A percentile compares a stretch with the other conserved stretches of the same genome.
Conservation (phyloP, 2,329 filamentous ascomycete genomes). For the Apiospora hydei region DNA sequence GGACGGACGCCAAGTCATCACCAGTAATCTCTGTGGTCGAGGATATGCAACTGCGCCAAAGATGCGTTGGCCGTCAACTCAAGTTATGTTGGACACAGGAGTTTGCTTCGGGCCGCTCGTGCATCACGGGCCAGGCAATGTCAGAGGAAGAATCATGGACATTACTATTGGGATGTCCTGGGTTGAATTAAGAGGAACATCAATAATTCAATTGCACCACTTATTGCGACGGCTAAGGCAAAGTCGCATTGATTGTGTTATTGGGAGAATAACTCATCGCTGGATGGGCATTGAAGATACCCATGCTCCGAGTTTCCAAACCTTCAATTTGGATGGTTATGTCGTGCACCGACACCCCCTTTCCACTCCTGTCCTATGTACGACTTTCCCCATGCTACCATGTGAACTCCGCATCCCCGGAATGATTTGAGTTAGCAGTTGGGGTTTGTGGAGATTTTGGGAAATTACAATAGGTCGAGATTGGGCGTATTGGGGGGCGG, state of each 20-base stretch:
- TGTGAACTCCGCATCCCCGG: background rate
- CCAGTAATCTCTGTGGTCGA: no score
- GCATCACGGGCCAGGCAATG: background rate
- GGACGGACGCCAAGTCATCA: background rate
- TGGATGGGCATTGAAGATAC: background rate
- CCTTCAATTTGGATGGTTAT: background rate
- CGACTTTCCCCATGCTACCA: background rate
- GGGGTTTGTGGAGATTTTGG: background rate
- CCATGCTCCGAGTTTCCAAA: background rate
- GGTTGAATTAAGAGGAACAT: background rate
- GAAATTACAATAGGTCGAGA: no score
- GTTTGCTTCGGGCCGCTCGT: background rate
- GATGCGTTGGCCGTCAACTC: background rate
- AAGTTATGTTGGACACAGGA: background rate
- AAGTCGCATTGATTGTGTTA: background rate
- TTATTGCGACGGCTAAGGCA: no score
- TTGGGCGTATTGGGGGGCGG: background rate
- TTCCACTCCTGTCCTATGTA: background rate
- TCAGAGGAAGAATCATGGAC: background rate
- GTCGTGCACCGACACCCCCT: background rate
- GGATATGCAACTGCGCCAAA: background rate
- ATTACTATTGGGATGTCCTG: background rate
- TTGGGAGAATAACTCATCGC: background rate
- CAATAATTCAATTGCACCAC: background rate
- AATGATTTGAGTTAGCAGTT: background rate